A percentile compares a stretch with the other conserved stretches of the same genome.
Evolutionary conservation across 164 flowering plant genomes (phyloP).

Genomic region (Umbilicus rupestris): DNA sequence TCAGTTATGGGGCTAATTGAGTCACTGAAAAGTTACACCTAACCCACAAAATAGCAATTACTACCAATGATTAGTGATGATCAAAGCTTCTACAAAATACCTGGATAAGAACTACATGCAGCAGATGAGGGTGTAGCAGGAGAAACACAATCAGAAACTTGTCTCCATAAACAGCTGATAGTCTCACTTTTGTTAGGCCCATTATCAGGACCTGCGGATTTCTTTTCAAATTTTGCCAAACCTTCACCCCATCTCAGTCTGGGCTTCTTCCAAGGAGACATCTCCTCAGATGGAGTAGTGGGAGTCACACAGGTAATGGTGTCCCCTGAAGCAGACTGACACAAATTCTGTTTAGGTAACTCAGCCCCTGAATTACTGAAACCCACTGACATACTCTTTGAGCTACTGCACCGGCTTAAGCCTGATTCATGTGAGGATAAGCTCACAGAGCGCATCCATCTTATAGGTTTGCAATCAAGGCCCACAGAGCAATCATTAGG

Average conservation of each 20-base stretch:
- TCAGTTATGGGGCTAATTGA: background rate
- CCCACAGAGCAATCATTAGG: background rate
- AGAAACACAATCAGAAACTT: constrained; percentile 60
- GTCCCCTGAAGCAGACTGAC: background rate
- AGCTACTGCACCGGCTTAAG: background rate
- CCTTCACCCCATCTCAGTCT: constrained; percentile 3
- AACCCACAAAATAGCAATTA: background rate
- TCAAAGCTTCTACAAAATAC: constrained; percentile 17
- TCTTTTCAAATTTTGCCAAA: constrained; percentile 5
- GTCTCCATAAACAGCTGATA: constrained; percentile 37
- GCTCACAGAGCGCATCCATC: background rate
- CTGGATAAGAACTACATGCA: constrained; percentile 83
- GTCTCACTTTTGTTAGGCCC: constrained; percentile 21
- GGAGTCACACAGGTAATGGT: constrained; percentile 3
- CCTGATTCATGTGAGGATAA: constrained; percentile 2
- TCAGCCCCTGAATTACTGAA: background rate
- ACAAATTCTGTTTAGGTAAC: background rate
- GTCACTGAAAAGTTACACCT: background rate
- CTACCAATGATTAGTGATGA: background rate
- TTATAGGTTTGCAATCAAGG: background rate
- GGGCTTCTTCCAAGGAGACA: constrained; percentile 1
- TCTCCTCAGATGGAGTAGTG: constrained; percentile 3
- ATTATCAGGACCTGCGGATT: constrained; percentile 42
- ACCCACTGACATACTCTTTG: background rate
- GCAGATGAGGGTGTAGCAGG: constrained; percentile 83